Percentiles rank a stretch among this genome's conserved stretches.
Evolutionary conservation across 2,329 filamentous ascomycete genomes (phyloP).

Genomic region (Apiospora rasikravindrae): DNA sequence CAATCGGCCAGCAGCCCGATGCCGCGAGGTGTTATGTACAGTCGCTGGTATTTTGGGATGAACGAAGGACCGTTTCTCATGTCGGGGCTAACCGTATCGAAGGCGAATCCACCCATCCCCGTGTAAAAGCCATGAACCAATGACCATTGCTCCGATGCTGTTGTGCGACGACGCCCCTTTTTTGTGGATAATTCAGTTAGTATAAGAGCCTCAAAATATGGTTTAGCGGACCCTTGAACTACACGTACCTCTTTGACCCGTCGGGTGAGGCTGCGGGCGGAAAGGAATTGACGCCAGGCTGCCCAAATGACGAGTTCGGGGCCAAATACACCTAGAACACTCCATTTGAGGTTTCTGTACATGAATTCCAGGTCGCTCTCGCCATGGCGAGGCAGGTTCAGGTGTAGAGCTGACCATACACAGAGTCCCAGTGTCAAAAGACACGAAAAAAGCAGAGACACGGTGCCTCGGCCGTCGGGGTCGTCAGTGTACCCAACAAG

Average conservation of each 20-base stretch:
- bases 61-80: not conserved
- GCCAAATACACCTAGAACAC: slow-evolving; percentile 16
- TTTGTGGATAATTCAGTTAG: too few species aligned
- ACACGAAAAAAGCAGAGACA: slow-evolving; percentile 18
- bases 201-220: too few species aligned
- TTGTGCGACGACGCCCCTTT: not conserved
- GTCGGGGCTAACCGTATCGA: slow-evolving; percentile 5
- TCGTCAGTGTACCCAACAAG: slow-evolving; percentile 7
- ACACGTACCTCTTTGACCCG: slow-evolving; percentile 2
- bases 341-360: slow-evolving; percentile 18
- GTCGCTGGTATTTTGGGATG: not conserved
- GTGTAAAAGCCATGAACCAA: slow-evolving; percentile 23
- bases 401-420: slow-evolving; percentile 17
- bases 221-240: too few species aligned
- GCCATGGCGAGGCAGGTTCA: not conserved
- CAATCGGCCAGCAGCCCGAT: slow-evolving; percentile 17
- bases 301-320: slow-evolving; percentile 19
- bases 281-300: slow-evolving; percentile 15
- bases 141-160: slow-evolving; percentile 12
- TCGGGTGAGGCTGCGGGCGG: slow-evolving; percentile 12
- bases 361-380: not conserved
- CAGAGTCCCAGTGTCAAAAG: slow-evolving; percentile 14
- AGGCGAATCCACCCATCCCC: slow-evolving; percentile 21
- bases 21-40: slow-evolving; percentile 14
- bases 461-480: slow-evolving; percentile 7